Base-by-base conservation (phyloP, 805 yeast species). In the Yamadazyma insecticola region DNA sequence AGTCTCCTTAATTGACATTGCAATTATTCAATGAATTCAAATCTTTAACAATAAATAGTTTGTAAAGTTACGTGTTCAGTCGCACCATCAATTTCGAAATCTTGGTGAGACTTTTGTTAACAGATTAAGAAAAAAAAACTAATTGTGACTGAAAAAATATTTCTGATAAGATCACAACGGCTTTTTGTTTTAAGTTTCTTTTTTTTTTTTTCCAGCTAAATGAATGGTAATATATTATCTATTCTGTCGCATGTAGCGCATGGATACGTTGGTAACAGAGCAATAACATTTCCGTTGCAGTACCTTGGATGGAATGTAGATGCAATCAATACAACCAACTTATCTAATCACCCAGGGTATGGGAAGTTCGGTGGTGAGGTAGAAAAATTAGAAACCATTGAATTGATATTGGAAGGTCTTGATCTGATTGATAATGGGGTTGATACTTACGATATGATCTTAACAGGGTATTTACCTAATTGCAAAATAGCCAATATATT, bases 381-480 rank as follows among this genome's bases (percentile, higher is more conserved):
- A 13, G 59, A 72, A 2, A 39, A 63, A 0, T 60, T 71, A 1
- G 55, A 48, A 13, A 33, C 44, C 29, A 35, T 64, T 5, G 28
- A 24, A 7, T 50, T 45, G 18, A 40, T 65, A 8, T 42, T 65
- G 13, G 32, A 45, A 5, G 70, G 72, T 1, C 37, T 65, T 13
- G 39, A 53, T 1, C 65, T 67, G 18, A 48, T 81, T 3, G 28
- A 47, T 7, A 48, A 51, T 29, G 39, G 57, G 12, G 30, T 41
- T 16, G 29, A 21, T 8, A 32, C 29, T 1, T 88, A 86, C 47
- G 76, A 77, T 39, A 80, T 81, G 14, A 58, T 88, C 1, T 51
- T 90, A 18, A 76, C 92, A 0, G 97, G 97, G 0, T 90, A 90
- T 49, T 63, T 79, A 5, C 89, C 95, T 4, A 69, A 71, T 30